phyloP scores from a whole-genome alignment of 169 alveolate genomes.

The Eimeria praecox region DNA sequence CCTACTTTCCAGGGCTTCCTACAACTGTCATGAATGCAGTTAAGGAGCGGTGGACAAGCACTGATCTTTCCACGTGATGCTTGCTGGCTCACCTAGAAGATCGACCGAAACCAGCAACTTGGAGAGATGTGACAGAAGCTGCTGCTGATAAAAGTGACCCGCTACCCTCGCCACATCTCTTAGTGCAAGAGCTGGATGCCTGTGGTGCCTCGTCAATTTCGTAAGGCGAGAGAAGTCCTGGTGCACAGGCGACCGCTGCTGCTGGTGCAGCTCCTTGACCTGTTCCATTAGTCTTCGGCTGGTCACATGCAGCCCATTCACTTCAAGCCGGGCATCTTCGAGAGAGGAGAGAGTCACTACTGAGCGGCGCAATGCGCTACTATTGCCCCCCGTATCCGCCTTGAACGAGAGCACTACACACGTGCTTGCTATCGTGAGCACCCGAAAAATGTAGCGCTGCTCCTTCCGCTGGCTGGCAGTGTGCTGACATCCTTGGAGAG shows the following conservation, averaged over 20 bases:
- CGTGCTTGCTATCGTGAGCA: slow-evolving; percentile 45
- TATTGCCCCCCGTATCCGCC: slow-evolving; percentile 70
- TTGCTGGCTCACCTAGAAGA: slow-evolving; percentile 77
- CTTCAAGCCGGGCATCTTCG: slow-evolving; percentile 61
- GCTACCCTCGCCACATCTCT: slow-evolving; percentile 44
- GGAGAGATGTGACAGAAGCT: slow-evolving; percentile 75
- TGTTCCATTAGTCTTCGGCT: slow-evolving; percentile 5
- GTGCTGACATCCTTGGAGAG: background rate
- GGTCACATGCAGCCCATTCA: slow-evolving; percentile 58
- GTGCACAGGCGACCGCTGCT: slow-evolving; percentile 45
- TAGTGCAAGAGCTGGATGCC: slow-evolving; percentile 57
- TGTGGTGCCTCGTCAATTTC: slow-evolving; percentile 27
- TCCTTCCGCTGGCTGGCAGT: slow-evolving; percentile 23
- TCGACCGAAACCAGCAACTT: slow-evolving; percentile 78
- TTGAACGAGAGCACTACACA: slow-evolving; percentile 68
- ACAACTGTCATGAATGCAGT: background rate
- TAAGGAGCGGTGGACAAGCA: background rate
- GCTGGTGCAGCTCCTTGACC: slow-evolving; percentile 37
- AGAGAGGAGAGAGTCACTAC: slow-evolving; percentile 68
- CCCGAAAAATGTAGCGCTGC: slow-evolving; percentile 65
- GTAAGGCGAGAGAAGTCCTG: background rate
- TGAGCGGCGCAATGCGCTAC: slow-evolving; percentile 65
- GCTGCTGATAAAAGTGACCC: slow-evolving; percentile 70
- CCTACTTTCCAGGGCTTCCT: background rate
- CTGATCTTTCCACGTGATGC: background rate